Conservation (phyloP, 2,329 filamentous ascomycete species). For the Graphium sp. region DNA sequence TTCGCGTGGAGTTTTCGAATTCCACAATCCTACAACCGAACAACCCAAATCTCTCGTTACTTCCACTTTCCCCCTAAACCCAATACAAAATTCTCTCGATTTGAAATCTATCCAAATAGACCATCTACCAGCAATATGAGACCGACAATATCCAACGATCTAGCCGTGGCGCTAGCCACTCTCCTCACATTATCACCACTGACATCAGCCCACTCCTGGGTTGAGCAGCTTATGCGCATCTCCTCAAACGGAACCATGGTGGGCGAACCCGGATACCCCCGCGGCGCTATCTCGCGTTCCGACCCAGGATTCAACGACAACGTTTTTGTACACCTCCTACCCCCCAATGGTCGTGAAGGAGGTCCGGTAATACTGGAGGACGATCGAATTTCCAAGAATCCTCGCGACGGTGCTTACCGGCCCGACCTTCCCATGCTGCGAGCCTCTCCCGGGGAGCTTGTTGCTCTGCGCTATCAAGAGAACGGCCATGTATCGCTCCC, state of each 20-base stretch:
- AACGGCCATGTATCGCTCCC: slow-evolving; percentile 59
- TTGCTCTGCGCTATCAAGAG: slow-evolving; percentile 54
- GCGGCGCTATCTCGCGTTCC: slow-evolving; percentile 47
- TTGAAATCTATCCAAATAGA: no score
- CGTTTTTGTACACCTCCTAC: slow-evolving; percentile 46
- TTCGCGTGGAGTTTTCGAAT: no score
- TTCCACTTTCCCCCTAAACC: no score
- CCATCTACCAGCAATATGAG: no score
- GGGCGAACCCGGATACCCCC: slow-evolving; percentile 56
- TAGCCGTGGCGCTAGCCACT: no score
- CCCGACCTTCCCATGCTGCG: slow-evolving; percentile 44
- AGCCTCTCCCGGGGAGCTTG: slow-evolving; percentile 39
- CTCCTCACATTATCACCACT: slow-evolving; percentile 5
- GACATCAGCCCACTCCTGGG: slow-evolving; percentile 59
- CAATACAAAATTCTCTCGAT: no score
- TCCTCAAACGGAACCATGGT: slow-evolving; percentile 57
- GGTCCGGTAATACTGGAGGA: slow-evolving; percentile 27
- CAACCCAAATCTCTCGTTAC: no score
- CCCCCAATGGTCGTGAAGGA: slow-evolving; percentile 27
- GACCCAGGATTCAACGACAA: slow-evolving; percentile 37
- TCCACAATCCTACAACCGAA: no score
- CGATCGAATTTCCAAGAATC: slow-evolving; percentile 46
- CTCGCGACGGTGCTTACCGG: slow-evolving; percentile 38
- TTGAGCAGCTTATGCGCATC: slow-evolving; percentile 60
- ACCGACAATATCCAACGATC: no score